These are phyloP conservation scores for Plantago elongata DNA, from an alignment of 257 asterid genomes.

Conservation along the genomic window DNA sequence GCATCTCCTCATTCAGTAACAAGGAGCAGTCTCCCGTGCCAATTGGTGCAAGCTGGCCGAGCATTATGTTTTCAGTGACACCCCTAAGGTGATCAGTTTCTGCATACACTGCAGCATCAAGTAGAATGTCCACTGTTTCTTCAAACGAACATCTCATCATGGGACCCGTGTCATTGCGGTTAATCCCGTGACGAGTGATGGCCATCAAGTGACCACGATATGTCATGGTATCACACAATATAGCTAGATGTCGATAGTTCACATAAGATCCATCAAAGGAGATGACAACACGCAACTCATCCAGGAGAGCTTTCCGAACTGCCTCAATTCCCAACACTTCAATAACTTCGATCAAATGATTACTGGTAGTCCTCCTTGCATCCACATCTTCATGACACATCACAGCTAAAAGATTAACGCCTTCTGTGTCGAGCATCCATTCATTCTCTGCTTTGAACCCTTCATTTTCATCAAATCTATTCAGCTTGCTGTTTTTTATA, in stretches of 20 bases:
- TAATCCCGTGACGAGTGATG: slow-evolving; percentile 95
- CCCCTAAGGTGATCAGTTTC: slow-evolving; percentile 86
- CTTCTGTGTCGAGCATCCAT: slow-evolving; percentile 99
- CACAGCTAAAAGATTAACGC: slow-evolving; percentile 93
- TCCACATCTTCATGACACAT: slow-evolving; percentile 93
- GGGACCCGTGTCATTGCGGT: slow-evolving; percentile 95
- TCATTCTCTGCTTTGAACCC: slow-evolving; percentile 90
- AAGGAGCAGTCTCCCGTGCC: slow-evolving; percentile 94
- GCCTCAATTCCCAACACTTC: slow-evolving; percentile 99
- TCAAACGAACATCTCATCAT: slow-evolving; percentile 99
- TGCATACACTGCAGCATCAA: slow-evolving; percentile 95
- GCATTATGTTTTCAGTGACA: slow-evolving; percentile 93
- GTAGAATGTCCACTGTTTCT: slow-evolving; percentile 95
- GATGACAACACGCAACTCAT: slow-evolving; percentile 95
- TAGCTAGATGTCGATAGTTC: slow-evolving; percentile 90
- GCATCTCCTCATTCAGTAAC: slow-evolving; percentile 85
- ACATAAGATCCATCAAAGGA: slow-evolving; percentile 98
- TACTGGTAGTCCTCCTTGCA: slow-evolving; percentile 84
- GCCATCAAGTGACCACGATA: slow-evolving; percentile 99
- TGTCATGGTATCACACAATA: slow-evolving; percentile 97
- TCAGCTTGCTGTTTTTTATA: slow-evolving; percentile 72
- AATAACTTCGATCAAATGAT: slow-evolving; percentile 93
- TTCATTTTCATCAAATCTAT: slow-evolving; percentile 66
- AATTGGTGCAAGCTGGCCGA: slow-evolving; percentile 98
- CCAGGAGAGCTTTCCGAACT: slow-evolving; percentile 83